Base-by-base conservation (phyloP, 1,284 basidiomycete genomes). In the Agroathelia rolfsii region DNA sequence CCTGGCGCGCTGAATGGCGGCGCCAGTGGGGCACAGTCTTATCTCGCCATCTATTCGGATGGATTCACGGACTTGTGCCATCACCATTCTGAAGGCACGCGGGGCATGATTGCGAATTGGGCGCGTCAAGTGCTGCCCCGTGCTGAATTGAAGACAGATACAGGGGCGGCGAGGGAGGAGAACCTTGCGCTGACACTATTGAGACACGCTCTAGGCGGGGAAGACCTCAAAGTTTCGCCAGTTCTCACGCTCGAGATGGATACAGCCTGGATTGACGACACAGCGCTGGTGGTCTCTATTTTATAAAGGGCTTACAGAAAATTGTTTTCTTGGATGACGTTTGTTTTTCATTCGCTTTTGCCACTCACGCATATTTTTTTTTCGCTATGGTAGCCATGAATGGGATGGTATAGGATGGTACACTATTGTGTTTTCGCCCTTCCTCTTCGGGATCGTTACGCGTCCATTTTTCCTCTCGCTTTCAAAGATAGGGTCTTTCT, bases 181-280 rank as follows among this genome's bases (percentile, higher is more conserved):
- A 76, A 75, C 42, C 60, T 72, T 51, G 78, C 78, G 6, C 44
- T 80, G 32, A 55, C 63, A 29, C 45, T 82, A 15, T 54, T 82
- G 31, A 63, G 73, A 41, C 57, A 65, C 5, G 69, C 65, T 1
- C 56, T 82, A 13, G 76, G 78, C 20, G 74, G 76, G 9, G 66
- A 72, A 9, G 62, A 70, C 38, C 55, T 56, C 37, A 55, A 59
- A 19, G 69, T 78, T 21, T 78, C 76, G 19, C 64, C 64, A 40
- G 65, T 69, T 40, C 48, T 82, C 50, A 81, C 76, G 21, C 52
- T 80, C 40, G 72, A 81, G 42, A 69, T 77, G 69, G 69, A 74
- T 30, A 55, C 53, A 16, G 64, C 69, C 6, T 82, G 78, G 77
- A 63, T 81, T 41, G 78, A 82, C 42, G 78, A 82, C 51, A 73